Conservation (phyloP, 208 protist species). For the Trypanosoma scelopori region DNA sequence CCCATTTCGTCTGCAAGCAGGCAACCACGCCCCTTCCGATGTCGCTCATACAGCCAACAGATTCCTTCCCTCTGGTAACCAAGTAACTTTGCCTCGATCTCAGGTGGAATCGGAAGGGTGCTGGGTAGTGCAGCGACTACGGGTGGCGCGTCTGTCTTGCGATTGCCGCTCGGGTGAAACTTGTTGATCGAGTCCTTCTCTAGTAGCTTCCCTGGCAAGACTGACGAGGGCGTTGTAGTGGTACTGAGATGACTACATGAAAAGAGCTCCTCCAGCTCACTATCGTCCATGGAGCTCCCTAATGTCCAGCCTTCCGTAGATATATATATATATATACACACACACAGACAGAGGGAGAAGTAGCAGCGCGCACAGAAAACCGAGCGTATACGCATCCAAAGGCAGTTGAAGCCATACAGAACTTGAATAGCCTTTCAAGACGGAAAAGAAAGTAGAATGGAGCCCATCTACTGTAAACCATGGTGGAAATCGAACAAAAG, state of each 20-base stretch:
- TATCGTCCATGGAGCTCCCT: constrained; percentile 21
- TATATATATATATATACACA: constrained; percentile 10
- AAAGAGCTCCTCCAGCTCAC: constrained; percentile 77
- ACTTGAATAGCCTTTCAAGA: no score
- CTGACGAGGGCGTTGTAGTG: not conserved
- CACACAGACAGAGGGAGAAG: no score
- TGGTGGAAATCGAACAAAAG: no score
- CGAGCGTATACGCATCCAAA: no score
- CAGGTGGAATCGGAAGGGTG: constrained; percentile 28
- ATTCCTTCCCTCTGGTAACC: constrained; percentile 93
- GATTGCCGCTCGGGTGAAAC: not conserved
- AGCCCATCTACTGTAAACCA: no score
- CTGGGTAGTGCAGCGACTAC: not conserved
- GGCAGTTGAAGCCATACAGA: no score
- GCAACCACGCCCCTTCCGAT: constrained; percentile 90
- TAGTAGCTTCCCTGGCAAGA: constrained; percentile 10
- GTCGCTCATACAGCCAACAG: constrained; percentile 96
- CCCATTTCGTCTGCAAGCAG: constrained; percentile 98
- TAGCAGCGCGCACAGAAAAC: no score
- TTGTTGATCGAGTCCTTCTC: constrained; percentile 19
- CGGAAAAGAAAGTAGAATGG: no score
- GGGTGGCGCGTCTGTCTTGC: not conserved
- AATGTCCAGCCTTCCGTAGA: not conserved
- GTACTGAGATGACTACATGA: constrained; percentile 36
- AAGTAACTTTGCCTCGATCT: constrained; percentile 71